phyloP scores from a whole-genome alignment of 768 basidiomycete species.

The Lentinula lateritia region DNA sequence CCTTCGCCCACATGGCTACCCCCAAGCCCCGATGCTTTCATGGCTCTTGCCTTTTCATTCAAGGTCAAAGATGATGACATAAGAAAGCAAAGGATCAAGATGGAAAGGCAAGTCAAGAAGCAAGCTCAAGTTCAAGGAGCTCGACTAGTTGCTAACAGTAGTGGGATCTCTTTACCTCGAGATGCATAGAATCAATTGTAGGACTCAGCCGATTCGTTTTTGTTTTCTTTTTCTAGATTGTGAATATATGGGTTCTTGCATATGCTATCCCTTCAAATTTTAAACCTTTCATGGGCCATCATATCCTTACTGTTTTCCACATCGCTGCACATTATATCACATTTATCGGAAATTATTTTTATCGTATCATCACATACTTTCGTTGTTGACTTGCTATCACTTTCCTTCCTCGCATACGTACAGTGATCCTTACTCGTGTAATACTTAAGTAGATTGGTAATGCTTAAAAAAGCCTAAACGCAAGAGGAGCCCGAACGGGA shows the following conservation, averaged over 20 bases:
- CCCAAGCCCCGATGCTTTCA: constrained; percentile 52
- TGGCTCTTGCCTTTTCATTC: constrained; percentile 55
- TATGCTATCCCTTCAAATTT: background rate
- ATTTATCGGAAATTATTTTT: background rate
- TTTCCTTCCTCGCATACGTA: background rate
- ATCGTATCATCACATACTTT: background rate
- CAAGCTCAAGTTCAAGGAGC: constrained; percentile 32
- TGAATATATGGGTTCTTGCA: background rate
- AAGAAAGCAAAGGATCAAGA: constrained; percentile 67
- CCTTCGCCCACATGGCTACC: constrained; percentile 54
- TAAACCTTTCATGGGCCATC: background rate
- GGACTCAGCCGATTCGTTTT: background rate
- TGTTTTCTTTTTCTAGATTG: background rate
- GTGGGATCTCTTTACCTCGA: constrained; percentile 7
- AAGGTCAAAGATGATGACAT: constrained; percentile 80
- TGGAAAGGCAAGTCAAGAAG: constrained; percentile 68
- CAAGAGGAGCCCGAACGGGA: too few species aligned
- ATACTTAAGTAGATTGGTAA: too few species aligned
- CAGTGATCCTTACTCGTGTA: too few species aligned
- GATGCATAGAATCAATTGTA: background rate
- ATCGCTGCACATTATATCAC: background rate
- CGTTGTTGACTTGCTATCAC: background rate
- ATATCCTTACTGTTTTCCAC: background rate
- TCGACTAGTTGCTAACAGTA: background rate
- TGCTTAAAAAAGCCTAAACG: too few species aligned